These are phyloP conservation scores for Hondaea fermentalgiana DNA, from an alignment of 108 stramenopile species.

Conservation along the genomic window DNA sequence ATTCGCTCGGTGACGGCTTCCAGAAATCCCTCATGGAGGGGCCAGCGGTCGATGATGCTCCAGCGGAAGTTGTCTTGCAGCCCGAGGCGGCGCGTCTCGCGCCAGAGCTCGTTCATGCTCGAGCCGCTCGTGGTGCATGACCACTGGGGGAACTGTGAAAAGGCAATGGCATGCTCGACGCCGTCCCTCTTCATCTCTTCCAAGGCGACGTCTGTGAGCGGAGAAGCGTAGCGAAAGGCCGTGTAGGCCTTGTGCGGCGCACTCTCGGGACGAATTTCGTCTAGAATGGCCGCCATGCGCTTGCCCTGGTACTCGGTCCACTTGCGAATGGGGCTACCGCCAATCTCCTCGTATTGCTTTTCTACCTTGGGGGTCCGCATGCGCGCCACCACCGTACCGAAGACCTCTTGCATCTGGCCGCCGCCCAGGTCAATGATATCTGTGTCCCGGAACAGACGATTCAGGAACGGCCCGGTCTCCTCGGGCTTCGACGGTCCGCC, in stretches of 20 bases:
- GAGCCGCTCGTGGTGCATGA: conserved; percentile 17
- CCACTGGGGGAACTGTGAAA: conserved; percentile 26
- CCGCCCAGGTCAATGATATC: conserved; percentile 21
- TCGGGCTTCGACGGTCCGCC: conserved; percentile 21
- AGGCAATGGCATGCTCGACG: conserved; percentile 24
- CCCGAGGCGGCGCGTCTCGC: background rate
- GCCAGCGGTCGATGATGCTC: conserved; percentile 28
- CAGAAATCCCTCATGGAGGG: background rate
- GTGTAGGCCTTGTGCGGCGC: conserved; percentile 48
- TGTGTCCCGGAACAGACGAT: background rate
- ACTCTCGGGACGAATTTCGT: conserved; percentile 1
- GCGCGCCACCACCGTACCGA: background rate
- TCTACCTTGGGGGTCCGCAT: conserved; percentile 11
- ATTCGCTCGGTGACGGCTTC: conserved; percentile 11
- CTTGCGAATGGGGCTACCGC: conserved; percentile 23
- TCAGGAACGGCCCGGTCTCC: conserved; percentile 16
- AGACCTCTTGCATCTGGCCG: background rate
- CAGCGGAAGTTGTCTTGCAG: background rate
- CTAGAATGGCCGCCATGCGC: background rate
- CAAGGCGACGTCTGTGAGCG: conserved; percentile 49
- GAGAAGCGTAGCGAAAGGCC: conserved; percentile 57
- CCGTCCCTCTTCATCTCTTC: conserved; percentile 42
- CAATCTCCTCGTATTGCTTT: conserved; percentile 25
- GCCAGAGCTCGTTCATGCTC: conserved; percentile 25
- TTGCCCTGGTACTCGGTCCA: conserved; percentile 19